Conservation (phyloP, 441 rosid genomes). For the Bocquillonia castaneifolia region DNA sequence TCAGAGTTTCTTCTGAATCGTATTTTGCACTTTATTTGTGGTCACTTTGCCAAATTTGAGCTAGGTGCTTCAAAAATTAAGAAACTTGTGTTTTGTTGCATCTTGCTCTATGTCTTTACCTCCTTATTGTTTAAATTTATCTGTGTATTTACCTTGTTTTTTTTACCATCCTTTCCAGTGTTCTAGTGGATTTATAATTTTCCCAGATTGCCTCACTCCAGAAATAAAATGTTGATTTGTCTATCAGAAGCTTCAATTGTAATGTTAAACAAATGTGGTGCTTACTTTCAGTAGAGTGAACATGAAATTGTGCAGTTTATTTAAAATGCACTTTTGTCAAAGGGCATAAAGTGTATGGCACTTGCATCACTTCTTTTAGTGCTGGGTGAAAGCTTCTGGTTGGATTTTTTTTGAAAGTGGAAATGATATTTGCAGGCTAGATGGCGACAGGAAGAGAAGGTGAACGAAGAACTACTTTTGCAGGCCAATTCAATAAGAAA, state of each 20-base stretch:
- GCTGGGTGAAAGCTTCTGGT: too few relatives aligned
- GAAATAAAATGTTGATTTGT: conserved; percentile 13
- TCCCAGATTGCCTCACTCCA: background rate
- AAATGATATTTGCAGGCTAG: conserved; percentile 61
- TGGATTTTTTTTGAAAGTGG: conserved; percentile 30
- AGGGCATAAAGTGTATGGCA: background rate
- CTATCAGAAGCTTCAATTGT: background rate
- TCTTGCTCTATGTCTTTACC: background rate
- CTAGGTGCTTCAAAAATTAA: background rate
- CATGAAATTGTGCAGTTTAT: background rate
- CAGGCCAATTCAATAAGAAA: conserved; percentile 52
- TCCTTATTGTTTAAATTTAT: background rate
- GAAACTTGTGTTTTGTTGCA: background rate
- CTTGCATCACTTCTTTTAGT: background rate
- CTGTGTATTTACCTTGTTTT: background rate
- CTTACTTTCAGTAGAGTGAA: conserved; percentile 3
- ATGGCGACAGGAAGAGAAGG: conserved; percentile 70
- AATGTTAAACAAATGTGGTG: background rate
- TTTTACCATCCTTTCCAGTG: background rate
- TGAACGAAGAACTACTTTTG: conserved; percentile 45
- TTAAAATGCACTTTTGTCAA: background rate
- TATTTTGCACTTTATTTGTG: background rate
- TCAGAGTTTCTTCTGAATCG: background rate
- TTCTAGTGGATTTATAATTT: conserved; percentile 10
- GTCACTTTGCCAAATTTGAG: conserved; percentile 4